Percentiles rank a stretch among this genome's conserved stretches.
Conservation (phyloP, 1,139 yeast species). For the Suhomyces panamericanus region DNA sequence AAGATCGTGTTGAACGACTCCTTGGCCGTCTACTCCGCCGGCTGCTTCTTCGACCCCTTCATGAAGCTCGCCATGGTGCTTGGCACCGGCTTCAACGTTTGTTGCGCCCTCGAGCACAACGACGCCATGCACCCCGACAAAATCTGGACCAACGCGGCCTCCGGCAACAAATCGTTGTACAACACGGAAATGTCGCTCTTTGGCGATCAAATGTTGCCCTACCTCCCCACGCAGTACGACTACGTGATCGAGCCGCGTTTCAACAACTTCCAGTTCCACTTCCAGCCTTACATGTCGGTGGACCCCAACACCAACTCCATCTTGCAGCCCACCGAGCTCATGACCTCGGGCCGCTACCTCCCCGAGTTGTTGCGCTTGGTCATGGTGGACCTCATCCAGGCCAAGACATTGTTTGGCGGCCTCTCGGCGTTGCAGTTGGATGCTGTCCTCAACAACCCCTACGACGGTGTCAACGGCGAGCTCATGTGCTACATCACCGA, state of each 20-base stretch:
- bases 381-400: constrained; percentile 34
- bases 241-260: constrained; percentile 38
- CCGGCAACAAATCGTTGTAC: constrained; percentile 25
- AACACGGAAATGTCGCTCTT: constrained; percentile 46
- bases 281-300: constrained; percentile 35
- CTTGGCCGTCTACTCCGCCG: constrained; percentile 50
- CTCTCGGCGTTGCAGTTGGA: constrained; percentile 13
- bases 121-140: constrained; percentile 24
- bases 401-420: constrained; percentile 31
- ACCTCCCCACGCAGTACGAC: constrained; percentile 41
- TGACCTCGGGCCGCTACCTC: constrained; percentile 57
- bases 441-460: constrained; percentile 17
- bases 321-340: constrained; percentile 56
- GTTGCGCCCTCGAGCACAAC: constrained; percentile 35
- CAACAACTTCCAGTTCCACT: constrained; percentile 23
- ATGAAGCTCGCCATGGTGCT: constrained; percentile 46
- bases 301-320: constrained; percentile 34
- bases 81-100: constrained; percentile 49
- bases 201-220: constrained; percentile 34
- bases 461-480: constrained; percentile 45
- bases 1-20: constrained; percentile 45
- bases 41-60: constrained; percentile 38
- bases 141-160: constrained; percentile 18
- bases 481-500: constrained; percentile 41
- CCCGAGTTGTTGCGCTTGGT: constrained; percentile 52